Base-by-base conservation (phyloP, 2,329 filamentous ascomycete genomes). In the Rhynchosporium agropyri region DNA sequence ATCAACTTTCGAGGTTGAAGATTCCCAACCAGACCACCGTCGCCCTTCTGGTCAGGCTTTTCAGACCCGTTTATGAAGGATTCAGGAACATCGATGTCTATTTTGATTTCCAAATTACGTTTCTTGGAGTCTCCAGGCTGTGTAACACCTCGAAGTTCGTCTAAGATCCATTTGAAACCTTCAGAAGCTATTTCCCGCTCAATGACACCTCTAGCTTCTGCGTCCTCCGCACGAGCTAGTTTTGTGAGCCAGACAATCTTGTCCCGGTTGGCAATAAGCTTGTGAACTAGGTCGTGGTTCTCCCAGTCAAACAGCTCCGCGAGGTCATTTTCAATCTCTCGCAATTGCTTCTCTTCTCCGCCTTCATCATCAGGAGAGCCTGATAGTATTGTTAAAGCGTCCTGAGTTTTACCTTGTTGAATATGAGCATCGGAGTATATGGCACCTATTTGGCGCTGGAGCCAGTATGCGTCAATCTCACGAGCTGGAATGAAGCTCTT, bases 221-320 rank as follows among this genome's bases (percentile, higher is more conserved):
- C 86, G 72, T 91, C 89, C 63, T 94, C 92, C 51, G 91, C 90
- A 72, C 88, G 86, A 54, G 92, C 89, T 80, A 96, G 88, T 69
- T 87, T 87, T 10, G 94, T 98, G 46, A 96, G 89, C 95, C 96
- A 99, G 10, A 97, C 91, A 61, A 99, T 87, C 79, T 95, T 96
- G 72, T 97, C 91, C 62, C 92, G 86, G 76, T 99, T 99, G 69
- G 89, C 86, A 62, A 98, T 92, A 15, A 99, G 83, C 76, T 92
- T 94, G 67, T 91, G 89, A 31, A 98, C 95, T 60, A 97, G 83
- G 67, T 97, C 92, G 65, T 96, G 92, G 73, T 97, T 90, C 72
- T 98, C 94, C 72, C 96, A 99, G 72, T 99, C 95, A 71, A 99
- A 98, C 0, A 99, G 84, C 72, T 97, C 95, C 90, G 98, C 98